Evolutionary conservation across 352 stramenopile genomes (phyloP), one percentile per base, ranked within the genome.

Genomic region (Globisporangium ultimum): DNA sequence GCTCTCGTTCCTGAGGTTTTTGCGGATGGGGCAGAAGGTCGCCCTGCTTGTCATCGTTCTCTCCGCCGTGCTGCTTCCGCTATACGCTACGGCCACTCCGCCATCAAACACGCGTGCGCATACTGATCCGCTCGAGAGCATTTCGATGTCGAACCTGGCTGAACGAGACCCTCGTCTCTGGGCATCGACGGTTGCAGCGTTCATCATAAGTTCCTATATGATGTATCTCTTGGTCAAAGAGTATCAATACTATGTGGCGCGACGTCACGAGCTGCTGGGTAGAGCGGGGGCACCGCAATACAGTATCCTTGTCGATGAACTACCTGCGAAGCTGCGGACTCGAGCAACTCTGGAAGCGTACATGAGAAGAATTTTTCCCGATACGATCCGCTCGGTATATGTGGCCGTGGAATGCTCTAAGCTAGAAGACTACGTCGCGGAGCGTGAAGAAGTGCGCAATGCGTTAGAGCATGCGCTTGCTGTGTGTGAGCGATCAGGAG

Each of bases 121-220:
- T 3, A 66, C 85, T 38, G 84, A 93, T 43, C 69, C 77, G 14
- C 55, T 93, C 28, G 71, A 74, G 42, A 66, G 67, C 24, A 87
- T 93, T 58, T 89, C 72, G 32, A 89, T 93, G 80, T 89, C 78
- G 34, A 93, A 91, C 61, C 62, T 93, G 52, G 63, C 68, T 2
- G 71, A 70, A 48, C 52, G 58, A 8, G 83, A 82, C 50, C 63
- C 60, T 18, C 66, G 81, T 18, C 59, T 93, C n/a, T 93, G 84
- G 84, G 81, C 74, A 17, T 70, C 76, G 1, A 84, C 72, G 32
- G 53, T 70, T 12, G 80, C 74, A 3, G 68, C 78, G n/a, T 89
- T 76, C 48, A 28, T 88, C 18, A 65, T 93, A 36, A 65, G 69
- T 46, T 69, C 67, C 15, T 89, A 76, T 49, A 76, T 72, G 28